Base-by-base conservation (phyloP, 805 yeast genomes). In the Teunomyces kruisii region DNA sequence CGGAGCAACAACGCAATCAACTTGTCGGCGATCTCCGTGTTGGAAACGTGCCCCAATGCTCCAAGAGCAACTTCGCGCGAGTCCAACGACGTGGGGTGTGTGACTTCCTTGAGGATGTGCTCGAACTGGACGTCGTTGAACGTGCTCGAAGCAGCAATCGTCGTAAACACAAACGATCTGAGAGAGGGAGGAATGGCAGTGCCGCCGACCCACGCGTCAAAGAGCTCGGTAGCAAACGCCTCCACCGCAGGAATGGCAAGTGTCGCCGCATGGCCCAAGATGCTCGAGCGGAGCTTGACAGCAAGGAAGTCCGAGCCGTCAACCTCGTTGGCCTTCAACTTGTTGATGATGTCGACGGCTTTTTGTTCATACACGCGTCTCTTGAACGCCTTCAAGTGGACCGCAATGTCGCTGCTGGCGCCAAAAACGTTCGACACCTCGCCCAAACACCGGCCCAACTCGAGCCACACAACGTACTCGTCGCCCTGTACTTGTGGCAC, bases 61-160 rank as follows among this genome's bases (percentile, higher is more conserved):
- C 59, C 57, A 19, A 82, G 64, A 0, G 85, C 81, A 41, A 76
- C 67, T 60, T 83, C 88, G 42, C 82, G 60, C 2, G 79, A 75
- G 59, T 82, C 87, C 42, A 81, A 71, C 5, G 85, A 64, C 2
- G 75, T 56, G 8, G 88, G 86, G 9, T 61, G 50, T 8, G 63
- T 58, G 24, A 75, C 76, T 56, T 82, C 83, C n/a, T 66, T 51
- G 44, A 75, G 49, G 5, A 82, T 69, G 3, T 51, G 56, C 14
- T 43, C 74, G 59, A 61, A 76, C 62, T 49, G 75, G 49, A 19
- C 65, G 53, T 50, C 60, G 50, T 44, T 58, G 50, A 42, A 68
- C 9, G 57, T 52, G 4, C 64, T 52, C n/a, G 73, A 67, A 1
- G 75, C 52, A 4, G 76, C 59, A 26, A 79, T 57, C 3, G 80